Evolutionary conservation across 352 stramenopile species (phyloP).

Genomic region (Phytophthora sp.): DNA sequence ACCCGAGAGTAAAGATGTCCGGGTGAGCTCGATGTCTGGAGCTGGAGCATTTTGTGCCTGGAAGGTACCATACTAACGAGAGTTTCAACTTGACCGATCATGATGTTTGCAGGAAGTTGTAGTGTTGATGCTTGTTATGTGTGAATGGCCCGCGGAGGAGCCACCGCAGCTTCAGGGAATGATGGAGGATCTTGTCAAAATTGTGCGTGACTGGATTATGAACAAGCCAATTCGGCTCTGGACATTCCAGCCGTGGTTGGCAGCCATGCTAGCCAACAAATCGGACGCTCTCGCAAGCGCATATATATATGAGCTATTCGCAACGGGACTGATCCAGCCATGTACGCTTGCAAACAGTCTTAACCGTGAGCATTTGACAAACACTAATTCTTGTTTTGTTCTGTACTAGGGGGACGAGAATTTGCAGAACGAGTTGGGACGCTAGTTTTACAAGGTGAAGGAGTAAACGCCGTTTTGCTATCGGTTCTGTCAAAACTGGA

Average conservation of each 20-base stretch:
- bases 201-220: slow-evolving; percentile 31
- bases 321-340: slow-evolving; percentile 43
- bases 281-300: slow-evolving; percentile 13
- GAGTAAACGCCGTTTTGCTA: slow-evolving; percentile 15
- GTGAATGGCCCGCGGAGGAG: slow-evolving; percentile 37
- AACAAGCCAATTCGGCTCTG: slow-evolving; percentile 33
- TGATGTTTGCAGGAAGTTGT: slow-evolving; percentile 40
- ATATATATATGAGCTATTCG: slow-evolving; percentile 41
- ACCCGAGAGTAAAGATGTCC: slow-evolving; percentile 27
- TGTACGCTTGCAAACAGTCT: slow-evolving; percentile 23
- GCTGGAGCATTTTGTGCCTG: no score
- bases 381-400: slow-evolving; percentile 5
- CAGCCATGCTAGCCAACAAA: slow-evolving; percentile 33
- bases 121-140: slow-evolving; percentile 41
- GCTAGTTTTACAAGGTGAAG: slow-evolving; percentile 31
- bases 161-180: slow-evolving; percentile 31
- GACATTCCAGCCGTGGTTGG: slow-evolving; percentile 40
- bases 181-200: slow-evolving; percentile 30
- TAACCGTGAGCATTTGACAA: neutral
- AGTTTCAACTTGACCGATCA: neutral
- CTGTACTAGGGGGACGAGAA: slow-evolving; percentile 26
- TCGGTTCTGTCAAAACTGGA: slow-evolving; percentile 35
- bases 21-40: slow-evolving; percentile 24
- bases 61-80: neutral
- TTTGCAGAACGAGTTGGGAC: slow-evolving; percentile 47